Percentiles rank a stretch among this genome's conserved stretches.
These are phyloP conservation scores for Aspergillus arachidicola DNA, from an alignment of 2,329 filamentous ascomycete genomes.

Conservation along the genomic window DNA sequence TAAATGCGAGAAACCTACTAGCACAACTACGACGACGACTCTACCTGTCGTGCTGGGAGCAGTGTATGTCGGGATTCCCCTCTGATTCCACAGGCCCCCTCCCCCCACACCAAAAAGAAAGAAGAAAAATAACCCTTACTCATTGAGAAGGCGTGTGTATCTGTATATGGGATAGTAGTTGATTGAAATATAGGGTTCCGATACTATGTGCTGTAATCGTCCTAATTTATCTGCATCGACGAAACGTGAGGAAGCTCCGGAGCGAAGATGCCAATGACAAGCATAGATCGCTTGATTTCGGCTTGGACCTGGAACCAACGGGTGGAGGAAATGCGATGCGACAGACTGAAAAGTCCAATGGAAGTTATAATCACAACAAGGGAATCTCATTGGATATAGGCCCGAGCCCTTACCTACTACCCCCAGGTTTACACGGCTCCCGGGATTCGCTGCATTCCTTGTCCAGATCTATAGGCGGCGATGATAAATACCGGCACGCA, in stretches of 20 bases:
- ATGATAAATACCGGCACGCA: conserved; percentile 80
- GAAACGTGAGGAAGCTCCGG: conserved; percentile 70
- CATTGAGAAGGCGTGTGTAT: neutral
- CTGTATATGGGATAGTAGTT: conserved; percentile 16
- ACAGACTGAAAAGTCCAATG: conserved; percentile 45
- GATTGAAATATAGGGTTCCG: conserved; percentile 67
- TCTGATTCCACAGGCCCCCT: neutral
- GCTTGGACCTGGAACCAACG: conserved; percentile 60
- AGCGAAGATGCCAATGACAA: conserved; percentile 83
- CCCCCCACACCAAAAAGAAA: neutral
- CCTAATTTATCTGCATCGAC: conserved; percentile 76
- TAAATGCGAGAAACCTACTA: conserved; percentile 62
- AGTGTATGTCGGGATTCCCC: conserved; percentile 56
- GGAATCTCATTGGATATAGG: conserved; percentile 66
- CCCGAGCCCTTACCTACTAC: conserved; percentile 85
- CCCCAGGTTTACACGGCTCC: conserved; percentile 75
- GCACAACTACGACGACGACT: conserved; percentile 56
- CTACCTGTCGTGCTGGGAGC: conserved; percentile 70
- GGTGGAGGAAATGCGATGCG: conserved; percentile 59
- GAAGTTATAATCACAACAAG: conserved; percentile 44
- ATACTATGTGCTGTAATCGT: conserved; percentile 67
- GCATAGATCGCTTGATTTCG: conserved; percentile 91
- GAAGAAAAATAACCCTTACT: neutral
- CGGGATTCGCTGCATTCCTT: conserved; percentile 85
- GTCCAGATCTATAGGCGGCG: conserved; percentile 72